Evolutionary conservation across 2,329 filamentous ascomycete genomes (phyloP).

Genomic region (Exophiala aquamarina): DNA sequence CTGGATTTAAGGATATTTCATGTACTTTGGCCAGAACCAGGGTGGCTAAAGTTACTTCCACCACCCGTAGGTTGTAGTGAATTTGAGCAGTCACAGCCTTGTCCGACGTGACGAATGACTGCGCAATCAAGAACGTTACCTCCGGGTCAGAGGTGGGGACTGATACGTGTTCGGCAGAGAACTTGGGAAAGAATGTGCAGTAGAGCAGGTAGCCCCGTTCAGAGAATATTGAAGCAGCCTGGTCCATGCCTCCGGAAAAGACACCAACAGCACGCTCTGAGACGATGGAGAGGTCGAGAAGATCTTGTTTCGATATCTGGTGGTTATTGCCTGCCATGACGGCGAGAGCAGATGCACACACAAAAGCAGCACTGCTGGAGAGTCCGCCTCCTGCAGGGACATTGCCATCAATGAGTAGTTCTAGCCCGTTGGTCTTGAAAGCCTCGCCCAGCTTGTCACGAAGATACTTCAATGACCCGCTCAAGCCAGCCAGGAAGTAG

Average conservation of each 20-base stretch:
- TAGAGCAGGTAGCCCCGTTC: conserved; percentile 82
- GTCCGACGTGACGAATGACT: conserved; percentile 90
- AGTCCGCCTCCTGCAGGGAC: conserved; percentile 90
- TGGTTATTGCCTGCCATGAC: conserved; percentile 84
- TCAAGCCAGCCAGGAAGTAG: conserved; percentile 92
- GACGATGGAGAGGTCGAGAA: conserved; percentile 90
- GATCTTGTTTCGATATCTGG: conserved; percentile 81
- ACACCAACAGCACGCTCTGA: conserved; percentile 93
- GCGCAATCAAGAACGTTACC: conserved; percentile 87
- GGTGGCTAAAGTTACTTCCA: conserved; percentile 90
- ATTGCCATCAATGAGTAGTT: conserved; percentile 85
- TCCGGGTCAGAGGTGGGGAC: conserved; percentile 81
- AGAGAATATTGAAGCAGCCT: conserved; percentile 92
- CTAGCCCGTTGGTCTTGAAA: conserved; percentile 74
- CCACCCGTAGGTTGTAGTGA: conserved; percentile 95
- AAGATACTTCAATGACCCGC: conserved; percentile 77
- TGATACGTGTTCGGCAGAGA: conserved; percentile 73
- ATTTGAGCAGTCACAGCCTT: conserved; percentile 92
- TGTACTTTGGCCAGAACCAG: conserved; percentile 62
- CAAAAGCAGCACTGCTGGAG: conserved; percentile 91
- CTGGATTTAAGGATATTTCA: conserved; percentile 66
- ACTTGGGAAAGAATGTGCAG: conserved; percentile 80
- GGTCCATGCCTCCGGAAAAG: conserved; percentile 97
- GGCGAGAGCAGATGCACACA: conserved; percentile 84
- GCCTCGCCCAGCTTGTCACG: conserved; percentile 61